These are phyloP conservation scores for Teratosphaeria viscida DNA, from an alignment of 2,329 filamentous ascomycete species.

Conservation along the genomic window DNA sequence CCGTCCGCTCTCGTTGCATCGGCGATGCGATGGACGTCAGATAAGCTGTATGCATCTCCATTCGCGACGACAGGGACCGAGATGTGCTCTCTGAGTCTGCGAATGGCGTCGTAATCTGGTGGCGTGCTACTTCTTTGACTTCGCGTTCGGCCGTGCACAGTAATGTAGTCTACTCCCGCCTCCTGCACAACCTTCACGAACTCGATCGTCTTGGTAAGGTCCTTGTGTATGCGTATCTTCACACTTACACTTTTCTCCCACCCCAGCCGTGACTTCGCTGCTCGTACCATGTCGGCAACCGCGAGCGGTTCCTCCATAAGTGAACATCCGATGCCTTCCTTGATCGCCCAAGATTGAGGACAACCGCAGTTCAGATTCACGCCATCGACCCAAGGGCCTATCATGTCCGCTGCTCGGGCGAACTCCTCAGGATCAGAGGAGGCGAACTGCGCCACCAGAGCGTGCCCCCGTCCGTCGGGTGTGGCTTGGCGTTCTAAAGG, in stretches of 20 bases:
- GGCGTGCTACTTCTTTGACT: slow-evolving; percentile 51
- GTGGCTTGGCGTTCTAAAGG: slow-evolving; percentile 36
- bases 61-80: slow-evolving; percentile 56
- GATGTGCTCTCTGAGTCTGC: slow-evolving; percentile 41
- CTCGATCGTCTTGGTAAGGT: slow-evolving; percentile 46
- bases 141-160: slow-evolving; percentile 57
- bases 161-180: slow-evolving; percentile 56
- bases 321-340: slow-evolving; percentile 57
- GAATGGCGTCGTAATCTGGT: slow-evolving; percentile 52
- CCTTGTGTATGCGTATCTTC: slow-evolving; percentile 59
- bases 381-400: slow-evolving; percentile 51
- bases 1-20: slow-evolving; percentile 30
- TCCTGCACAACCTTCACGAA: slow-evolving; percentile 54
- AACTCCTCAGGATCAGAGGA: slow-evolving; percentile 52
- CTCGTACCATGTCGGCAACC: slow-evolving; percentile 55
- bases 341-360: slow-evolving; percentile 62
- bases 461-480: slow-evolving; percentile 9
- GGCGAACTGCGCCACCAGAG: slow-evolving; percentile 59
- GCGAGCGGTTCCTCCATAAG: slow-evolving; percentile 55
- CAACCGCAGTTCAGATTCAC: slow-evolving; percentile 65
- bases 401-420: slow-evolving; percentile 50
- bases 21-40: slow-evolving; percentile 25
- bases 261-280: slow-evolving; percentile 43
- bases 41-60: slow-evolving; percentile 56
- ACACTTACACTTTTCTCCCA: slow-evolving; percentile 51